A percentile compares a stretch with the other conserved stretches of the same genome.
Conservation (phyloP, 305 asterid genomes). For the Withania somnifera region DNA sequence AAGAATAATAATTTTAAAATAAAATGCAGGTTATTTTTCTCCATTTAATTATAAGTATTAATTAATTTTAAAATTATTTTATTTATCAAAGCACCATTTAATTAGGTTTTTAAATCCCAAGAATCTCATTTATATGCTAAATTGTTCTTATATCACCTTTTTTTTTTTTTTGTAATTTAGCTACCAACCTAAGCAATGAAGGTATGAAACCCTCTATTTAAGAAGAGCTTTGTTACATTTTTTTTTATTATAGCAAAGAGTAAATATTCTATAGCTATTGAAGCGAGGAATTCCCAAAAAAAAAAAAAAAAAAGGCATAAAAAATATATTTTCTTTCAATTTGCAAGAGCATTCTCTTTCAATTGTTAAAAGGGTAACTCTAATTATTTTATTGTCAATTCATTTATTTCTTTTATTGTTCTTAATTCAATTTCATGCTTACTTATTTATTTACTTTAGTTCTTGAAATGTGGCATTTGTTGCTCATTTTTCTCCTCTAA, state of each 20-base stretch:
- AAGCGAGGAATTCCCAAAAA: neutral
- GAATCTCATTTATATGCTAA: neutral
- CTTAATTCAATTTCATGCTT: neutral
- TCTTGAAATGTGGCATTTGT: neutral
- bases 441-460: neutral
- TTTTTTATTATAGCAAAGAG: neutral
- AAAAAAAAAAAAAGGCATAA: neutral
- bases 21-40: neutral
- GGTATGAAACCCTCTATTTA: neutral
- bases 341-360: neutral
- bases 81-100: neutral
- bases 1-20: neutral
- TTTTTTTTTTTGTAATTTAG: neutral
- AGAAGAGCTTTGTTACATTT: neutral
- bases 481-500: neutral
- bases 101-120: neutral
- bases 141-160: neutral
- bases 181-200: neutral
- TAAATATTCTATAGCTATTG: neutral
- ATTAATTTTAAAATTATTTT: neutral
- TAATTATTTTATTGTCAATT: neutral
- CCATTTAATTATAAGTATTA: neutral
- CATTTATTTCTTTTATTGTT: neutral
- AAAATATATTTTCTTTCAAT: neutral
- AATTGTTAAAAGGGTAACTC: neutral